A percentile compares a stretch with the other conserved stretches of the same genome.
These are phyloP conservation scores for Talaromyces sp. DNA, from an alignment of 2,329 filamentous ascomycete genomes.

Conservation along the genomic window DNA sequence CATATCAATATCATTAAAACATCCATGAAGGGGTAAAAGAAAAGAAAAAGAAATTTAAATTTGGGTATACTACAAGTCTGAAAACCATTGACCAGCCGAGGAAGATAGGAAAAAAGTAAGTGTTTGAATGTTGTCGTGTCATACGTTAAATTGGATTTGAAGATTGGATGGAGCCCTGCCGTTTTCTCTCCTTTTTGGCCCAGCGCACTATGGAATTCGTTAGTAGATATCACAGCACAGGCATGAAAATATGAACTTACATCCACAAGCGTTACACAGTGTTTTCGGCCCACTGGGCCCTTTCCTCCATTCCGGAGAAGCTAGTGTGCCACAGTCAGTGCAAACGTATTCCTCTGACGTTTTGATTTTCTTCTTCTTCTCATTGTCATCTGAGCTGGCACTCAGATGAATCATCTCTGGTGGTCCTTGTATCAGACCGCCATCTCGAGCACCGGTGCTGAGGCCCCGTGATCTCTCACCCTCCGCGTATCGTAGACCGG, in stretches of 20 bases:
- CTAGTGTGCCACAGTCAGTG: slow-evolving; percentile 88
- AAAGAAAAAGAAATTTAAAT: background rate
- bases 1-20: background rate
- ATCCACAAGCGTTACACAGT: slow-evolving; percentile 92
- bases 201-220: slow-evolving; percentile 43
- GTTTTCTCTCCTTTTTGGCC: slow-evolving; percentile 74
- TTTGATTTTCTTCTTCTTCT: slow-evolving; percentile 86
- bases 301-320: slow-evolving; percentile 94
- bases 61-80: background rate
- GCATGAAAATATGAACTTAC: slow-evolving; percentile 35
- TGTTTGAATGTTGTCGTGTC: background rate
- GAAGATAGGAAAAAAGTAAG: background rate
- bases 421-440: slow-evolving; percentile 76
- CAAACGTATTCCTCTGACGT: slow-evolving; percentile 77
- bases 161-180: slow-evolving; percentile 15
- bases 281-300: slow-evolving; percentile 91
- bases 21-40: too few species aligned
- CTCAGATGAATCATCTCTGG: slow-evolving; percentile 68
- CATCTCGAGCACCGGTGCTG: slow-evolving; percentile 77
- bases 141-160: background rate
- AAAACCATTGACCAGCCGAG: background rate
- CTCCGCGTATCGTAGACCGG: slow-evolving; percentile 78
- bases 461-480: slow-evolving; percentile 85
- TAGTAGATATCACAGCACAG: slow-evolving; percentile 2
- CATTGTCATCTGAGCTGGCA: slow-evolving; percentile 50